These are phyloP conservation scores for Phytophthora melonis DNA, from an alignment of 352 stramenopile genomes.

Conservation along the genomic window DNA sequence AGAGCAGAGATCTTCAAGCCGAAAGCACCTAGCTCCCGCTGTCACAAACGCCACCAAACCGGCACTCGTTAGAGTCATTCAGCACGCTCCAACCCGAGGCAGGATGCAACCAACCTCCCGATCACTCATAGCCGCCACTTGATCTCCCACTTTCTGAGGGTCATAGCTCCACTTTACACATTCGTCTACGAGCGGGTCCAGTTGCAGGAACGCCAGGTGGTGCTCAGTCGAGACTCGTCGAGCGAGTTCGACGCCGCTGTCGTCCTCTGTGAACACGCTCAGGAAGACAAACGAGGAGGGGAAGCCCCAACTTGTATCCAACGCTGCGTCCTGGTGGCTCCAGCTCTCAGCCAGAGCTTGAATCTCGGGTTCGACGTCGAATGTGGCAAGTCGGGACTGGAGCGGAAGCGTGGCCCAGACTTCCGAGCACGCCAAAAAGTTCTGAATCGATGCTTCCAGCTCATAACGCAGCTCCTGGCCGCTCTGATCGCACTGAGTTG, in stretches of 20 bases:
- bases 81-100: background rate
- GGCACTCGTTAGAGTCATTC: background rate
- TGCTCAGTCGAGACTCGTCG: constrained; percentile 49
- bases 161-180: constrained; percentile 65
- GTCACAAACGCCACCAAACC: constrained; percentile 1
- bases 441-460: constrained; percentile 31
- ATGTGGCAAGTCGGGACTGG: constrained; percentile 20
- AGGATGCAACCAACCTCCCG: constrained; percentile 52
- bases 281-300: constrained; percentile 35
- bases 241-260: constrained; percentile 24
- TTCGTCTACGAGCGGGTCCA: constrained; percentile 64
- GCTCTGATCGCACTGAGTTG: constrained; percentile 1
- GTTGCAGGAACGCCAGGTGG: constrained; percentile 40
- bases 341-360: constrained; percentile 23
- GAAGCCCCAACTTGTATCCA: constrained; percentile 35
- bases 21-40: constrained; percentile 65
- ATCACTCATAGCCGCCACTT: constrained; percentile 40
- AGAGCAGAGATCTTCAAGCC: constrained; percentile 50
- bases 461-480: constrained; percentile 35
- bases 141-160: constrained; percentile 54
- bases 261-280: constrained; percentile 47
- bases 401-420: constrained; percentile 41
- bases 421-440: constrained; percentile 36
- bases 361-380: constrained; percentile 30
- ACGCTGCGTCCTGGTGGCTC: background rate